Evolutionary conservation across 2,329 filamentous ascomycete species (phyloP).

Genomic region (Phialophora macrospora): DNA sequence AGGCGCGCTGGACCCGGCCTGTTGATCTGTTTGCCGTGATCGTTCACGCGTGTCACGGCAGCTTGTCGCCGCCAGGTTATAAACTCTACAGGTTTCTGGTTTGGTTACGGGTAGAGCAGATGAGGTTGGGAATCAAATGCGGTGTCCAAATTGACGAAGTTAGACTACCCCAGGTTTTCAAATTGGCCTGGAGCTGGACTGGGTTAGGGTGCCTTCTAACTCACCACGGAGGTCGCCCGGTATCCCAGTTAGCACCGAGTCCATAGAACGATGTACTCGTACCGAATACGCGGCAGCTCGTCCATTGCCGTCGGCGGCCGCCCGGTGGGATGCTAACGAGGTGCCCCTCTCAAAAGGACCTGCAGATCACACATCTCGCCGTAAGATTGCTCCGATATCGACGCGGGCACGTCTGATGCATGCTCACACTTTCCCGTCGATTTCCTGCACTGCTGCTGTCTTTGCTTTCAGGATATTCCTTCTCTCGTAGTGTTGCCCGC

Average conservation of each 20-base stretch:
- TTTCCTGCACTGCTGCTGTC: not conserved
- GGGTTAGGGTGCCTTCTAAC: not conserved
- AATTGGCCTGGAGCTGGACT: not conserved
- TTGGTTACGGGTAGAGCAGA: not conserved
- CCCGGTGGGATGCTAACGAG: not conserved
- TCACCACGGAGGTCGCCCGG: no score
- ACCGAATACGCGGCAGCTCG: no score
- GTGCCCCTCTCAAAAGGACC: not conserved
- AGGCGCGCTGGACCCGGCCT: not conserved
- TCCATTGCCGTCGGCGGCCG: not conserved
- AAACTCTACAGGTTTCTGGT: not conserved
- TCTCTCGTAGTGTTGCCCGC: not conserved
- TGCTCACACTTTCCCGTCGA: not conserved
- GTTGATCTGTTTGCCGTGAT: not conserved
- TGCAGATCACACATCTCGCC: slow-evolving; percentile 1
- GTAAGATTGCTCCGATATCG: slow-evolving; percentile 17
- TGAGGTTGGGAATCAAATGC: not conserved
- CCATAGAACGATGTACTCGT: no score
- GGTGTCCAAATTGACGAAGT: not conserved
- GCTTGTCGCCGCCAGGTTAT: not conserved
- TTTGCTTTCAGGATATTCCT: not conserved
- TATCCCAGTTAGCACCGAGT: no score
- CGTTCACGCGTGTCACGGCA: not conserved
- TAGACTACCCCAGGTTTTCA: not conserved
- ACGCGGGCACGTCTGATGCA: not conserved